phyloP scores from a whole-genome alignment of 805 yeast genomes.

The Kuraishia borneana region DNA sequence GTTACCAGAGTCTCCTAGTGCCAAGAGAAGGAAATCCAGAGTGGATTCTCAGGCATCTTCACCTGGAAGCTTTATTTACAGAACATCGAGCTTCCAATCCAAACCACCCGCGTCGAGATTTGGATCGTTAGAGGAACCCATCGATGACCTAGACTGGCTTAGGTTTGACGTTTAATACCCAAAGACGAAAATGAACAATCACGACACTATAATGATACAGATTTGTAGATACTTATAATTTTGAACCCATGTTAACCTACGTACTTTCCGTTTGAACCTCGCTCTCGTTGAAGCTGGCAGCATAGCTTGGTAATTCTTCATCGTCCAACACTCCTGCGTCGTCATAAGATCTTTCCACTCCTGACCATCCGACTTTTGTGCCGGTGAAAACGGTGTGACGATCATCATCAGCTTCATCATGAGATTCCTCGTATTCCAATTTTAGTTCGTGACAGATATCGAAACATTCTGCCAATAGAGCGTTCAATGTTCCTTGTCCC shows the following conservation, averaged over 20 bases:
- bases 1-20: slow-evolving; percentile 7
- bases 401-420: slow-evolving; percentile 17
- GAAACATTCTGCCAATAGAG: slow-evolving; percentile 85
- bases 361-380: slow-evolving; percentile 17
- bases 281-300: slow-evolving; percentile 19
- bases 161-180: slow-evolving; percentile 18
- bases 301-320: slow-evolving; percentile 18
- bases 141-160: slow-evolving; percentile 22
- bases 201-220: not conserved
- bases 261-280: slow-evolving; percentile 12
- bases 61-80: slow-evolving; percentile 6
- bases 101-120: not conserved
- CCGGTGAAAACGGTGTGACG: slow-evolving; percentile 15
- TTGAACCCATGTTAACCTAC: not conserved
- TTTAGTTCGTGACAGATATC: slow-evolving; percentile 88
- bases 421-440: slow-evolving; percentile 67
- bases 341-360: slow-evolving; percentile 16
- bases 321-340: no score
- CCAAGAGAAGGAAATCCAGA: slow-evolving; percentile 20
- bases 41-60: slow-evolving; percentile 16
- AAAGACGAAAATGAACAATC: not conserved
- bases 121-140: no score
- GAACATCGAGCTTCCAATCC: not conserved
- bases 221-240: not conserved
- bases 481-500: slow-evolving; percentile 94